Conservation (phyloP, 768 basidiomycete genomes). For the Pleurotus tuber-regium region DNA sequence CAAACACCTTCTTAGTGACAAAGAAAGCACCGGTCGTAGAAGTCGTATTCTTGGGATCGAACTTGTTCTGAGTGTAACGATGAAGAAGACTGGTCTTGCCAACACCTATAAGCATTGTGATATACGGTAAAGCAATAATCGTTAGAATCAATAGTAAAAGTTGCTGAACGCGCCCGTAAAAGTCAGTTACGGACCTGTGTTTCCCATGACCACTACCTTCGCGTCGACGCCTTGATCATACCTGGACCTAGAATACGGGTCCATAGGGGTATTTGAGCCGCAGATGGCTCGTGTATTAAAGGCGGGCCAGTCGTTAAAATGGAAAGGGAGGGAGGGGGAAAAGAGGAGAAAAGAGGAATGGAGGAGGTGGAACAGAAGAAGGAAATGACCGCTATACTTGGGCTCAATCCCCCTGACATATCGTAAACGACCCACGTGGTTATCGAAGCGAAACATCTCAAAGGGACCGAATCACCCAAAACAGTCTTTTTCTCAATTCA, state of each 20-base stretch:
- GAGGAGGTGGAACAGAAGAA: conserved; percentile 28
- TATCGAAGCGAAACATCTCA: conserved; percentile 5
- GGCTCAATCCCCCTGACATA: conserved; percentile 22
- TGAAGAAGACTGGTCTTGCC: conserved; percentile 91
- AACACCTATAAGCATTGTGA: conserved; percentile 52
- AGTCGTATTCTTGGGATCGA: conserved; percentile 83
- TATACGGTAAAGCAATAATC: background rate
- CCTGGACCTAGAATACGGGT: conserved; percentile 64
- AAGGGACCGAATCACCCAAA: conserved; percentile 27
- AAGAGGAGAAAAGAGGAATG: conserved; percentile 26
- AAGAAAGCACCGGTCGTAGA: conserved; percentile 94
- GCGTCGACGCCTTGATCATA: conserved; percentile 88
- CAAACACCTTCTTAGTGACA: conserved; percentile 86
- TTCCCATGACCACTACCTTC: conserved; percentile 96
- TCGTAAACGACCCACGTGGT: conserved; percentile 16
- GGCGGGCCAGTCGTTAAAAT: conserved; percentile 39
- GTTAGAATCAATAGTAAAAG: background rate
- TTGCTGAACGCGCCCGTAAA: background rate
- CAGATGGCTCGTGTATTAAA: conserved; percentile 26
- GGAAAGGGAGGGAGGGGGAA: conserved; percentile 35
- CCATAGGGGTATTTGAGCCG: conserved; percentile 59
- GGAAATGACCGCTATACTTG: conserved; percentile 24
- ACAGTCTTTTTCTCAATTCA: conserved; percentile 21
- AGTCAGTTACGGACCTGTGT: conserved; percentile 37
- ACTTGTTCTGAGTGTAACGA: conserved; percentile 88